Percentiles rank a stretch among this genome's conserved stretches.
Conservation (phyloP, 768 basidiomycete species). For the Clitopilus hobsonii region DNA sequence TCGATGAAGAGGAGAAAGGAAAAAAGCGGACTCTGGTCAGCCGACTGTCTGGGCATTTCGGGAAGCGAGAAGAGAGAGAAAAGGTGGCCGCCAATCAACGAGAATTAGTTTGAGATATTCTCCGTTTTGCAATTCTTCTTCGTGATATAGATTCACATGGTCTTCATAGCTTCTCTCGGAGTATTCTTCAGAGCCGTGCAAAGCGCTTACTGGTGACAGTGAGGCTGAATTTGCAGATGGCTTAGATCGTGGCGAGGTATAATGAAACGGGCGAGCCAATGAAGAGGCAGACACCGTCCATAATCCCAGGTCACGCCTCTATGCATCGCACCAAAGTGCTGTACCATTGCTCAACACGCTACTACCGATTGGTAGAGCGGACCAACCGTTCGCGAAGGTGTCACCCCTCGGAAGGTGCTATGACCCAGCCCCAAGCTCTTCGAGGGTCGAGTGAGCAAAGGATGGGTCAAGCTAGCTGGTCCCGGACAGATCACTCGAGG, state of each 20-base stretch:
- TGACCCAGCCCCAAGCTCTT: not conserved
- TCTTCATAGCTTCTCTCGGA: not conserved
- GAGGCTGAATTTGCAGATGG: not conserved
- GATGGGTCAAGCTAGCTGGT: not conserved
- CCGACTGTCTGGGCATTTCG: conserved; percentile 25
- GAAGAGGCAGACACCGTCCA: too few relatives aligned
- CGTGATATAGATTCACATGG: not conserved
- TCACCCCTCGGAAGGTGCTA: not conserved
- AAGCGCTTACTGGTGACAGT: not conserved
- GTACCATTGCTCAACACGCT: not conserved
- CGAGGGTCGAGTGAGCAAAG: not conserved
- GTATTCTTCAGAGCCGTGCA: not conserved
- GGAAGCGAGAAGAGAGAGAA: not conserved
- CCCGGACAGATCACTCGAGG: not conserved
- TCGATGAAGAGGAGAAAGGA: conserved; percentile 29
- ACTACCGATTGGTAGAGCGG: not conserved
- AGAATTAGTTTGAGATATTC: not conserved
- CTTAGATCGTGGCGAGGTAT: too few relatives aligned
- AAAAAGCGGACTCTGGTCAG: conserved; percentile 43
- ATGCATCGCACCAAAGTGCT: not conserved
- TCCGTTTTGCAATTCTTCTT: not conserved
- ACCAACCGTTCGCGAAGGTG: not conserved
- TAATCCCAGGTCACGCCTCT: not conserved
- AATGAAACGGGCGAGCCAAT: too few relatives aligned
- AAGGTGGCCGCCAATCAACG: not conserved